Conservation (phyloP, 2,329 filamentous ascomycete species). For the Colletotrichum sidae region DNA sequence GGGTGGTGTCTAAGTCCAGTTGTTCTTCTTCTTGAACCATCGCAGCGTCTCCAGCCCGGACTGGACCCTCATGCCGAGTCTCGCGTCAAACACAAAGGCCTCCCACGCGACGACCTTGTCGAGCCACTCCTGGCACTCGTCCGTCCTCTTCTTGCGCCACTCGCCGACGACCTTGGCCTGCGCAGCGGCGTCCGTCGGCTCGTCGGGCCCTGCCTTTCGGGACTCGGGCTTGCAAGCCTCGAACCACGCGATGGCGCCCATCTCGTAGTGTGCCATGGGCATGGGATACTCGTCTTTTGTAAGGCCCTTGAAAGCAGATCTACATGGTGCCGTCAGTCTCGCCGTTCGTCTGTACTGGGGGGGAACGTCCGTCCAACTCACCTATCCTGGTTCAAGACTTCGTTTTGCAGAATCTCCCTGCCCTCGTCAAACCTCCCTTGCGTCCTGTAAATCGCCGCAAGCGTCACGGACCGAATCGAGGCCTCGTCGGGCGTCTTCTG, state of each 20-base stretch:
- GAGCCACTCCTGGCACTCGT: slow-evolving; percentile 73
- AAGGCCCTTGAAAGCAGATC: slow-evolving; percentile 66
- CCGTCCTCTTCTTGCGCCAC: slow-evolving; percentile 60
- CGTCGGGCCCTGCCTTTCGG: slow-evolving; percentile 42
- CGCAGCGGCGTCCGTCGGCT: slow-evolving; percentile 43
- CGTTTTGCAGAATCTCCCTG: slow-evolving; percentile 69
- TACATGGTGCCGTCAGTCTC: slow-evolving; percentile 41
- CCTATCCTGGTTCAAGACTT: slow-evolving; percentile 75
- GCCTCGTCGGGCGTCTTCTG: slow-evolving; percentile 68
- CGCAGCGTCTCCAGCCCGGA: slow-evolving; percentile 74
- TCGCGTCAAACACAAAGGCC: slow-evolving; percentile 77
- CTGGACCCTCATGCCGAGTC: slow-evolving; percentile 79
- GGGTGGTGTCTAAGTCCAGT: slow-evolving; percentile 27
- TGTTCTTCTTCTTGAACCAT: slow-evolving; percentile 62
- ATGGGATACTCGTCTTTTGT: slow-evolving; percentile 77
- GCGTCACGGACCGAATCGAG: slow-evolving; percentile 74
- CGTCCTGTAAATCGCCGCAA: slow-evolving; percentile 73
- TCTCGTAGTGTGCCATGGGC: slow-evolving; percentile 86
- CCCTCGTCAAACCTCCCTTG: slow-evolving; percentile 74
- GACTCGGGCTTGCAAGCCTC: slow-evolving; percentile 63
- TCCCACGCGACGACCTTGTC: slow-evolving; percentile 79
- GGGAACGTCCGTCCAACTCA: slow-evolving; percentile 44
- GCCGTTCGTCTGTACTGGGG: background rate
- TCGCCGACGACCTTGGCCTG: slow-evolving; percentile 45
- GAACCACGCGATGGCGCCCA: slow-evolving; percentile 84